Base-by-base conservation (phyloP, 345 rosid species). In the Psidium guajava region DNA sequence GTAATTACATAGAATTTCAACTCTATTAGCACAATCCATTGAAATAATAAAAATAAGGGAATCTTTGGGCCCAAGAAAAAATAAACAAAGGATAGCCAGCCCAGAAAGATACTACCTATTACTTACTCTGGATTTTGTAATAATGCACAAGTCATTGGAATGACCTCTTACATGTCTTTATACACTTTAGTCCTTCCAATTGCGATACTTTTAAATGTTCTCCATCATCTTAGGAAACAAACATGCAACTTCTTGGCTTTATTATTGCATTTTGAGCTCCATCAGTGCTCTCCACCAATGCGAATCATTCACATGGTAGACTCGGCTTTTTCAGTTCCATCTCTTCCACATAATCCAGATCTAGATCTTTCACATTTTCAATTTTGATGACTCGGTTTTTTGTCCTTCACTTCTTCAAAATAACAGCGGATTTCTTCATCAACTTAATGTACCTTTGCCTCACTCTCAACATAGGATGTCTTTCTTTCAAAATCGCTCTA, bases 401-500 rank as follows among this genome's bases (percentile, higher is more conserved):
- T 57, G n/a, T 75, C 85, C 93, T 90, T 80, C 89, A 89, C 85
- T 84, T 92, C 89, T 89, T 94, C 84, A 93, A 85, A 86, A 90
- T 90, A 84, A 80, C 47, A 77, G 88, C 88, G 0, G 98, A 95
- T 51, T 89, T 87, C 91, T 93, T 92, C 91, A 96, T 83, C 94
- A 93, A 86, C 40, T 91, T 88, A 25, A 96, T 90, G 52, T 95
- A 96, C 84, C 90, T 91, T 86, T 92, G 89, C 90, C 98, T 91
- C 32, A 94, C 88, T 6, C 56, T 88, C 49, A 91, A 86, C 89
- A 96, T 82, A 1, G 98, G 98, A 91, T 96, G 99, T 2, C 87
- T 89, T 74, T 96, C 96, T 91, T 94, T 96, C 25, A 96, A 94
- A 85, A 96, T 91, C 4, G 93, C 94, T 3, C n/a, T n/a, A n/a